Base-by-base conservation (phyloP, 2,329 filamentous ascomycete genomes). In the Neobulgaria alba region DNA sequence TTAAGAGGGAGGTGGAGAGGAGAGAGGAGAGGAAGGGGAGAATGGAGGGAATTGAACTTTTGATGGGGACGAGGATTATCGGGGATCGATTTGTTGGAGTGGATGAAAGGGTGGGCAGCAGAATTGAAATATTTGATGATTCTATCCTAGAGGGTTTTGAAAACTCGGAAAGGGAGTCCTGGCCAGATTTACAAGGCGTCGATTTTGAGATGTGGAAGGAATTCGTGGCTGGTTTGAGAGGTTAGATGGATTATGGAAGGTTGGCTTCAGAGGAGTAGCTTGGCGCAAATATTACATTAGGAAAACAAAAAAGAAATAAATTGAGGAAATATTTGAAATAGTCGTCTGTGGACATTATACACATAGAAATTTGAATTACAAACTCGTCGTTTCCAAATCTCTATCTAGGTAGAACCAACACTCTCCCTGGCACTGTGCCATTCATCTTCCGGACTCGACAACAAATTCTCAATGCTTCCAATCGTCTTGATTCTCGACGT, bases 401-500 rank as follows among this genome's bases (percentile, higher is more conserved):
- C n/a, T n/a, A n/a, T n/a, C n/a, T n/a, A n/a, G n/a, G n/a, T 26
- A 26, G 7, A 12, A 26, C 12, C 23, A 7, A 26, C 23, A 7
- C 7, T 26, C 23, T 35, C 33, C 17, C 15, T n/a, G 12, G 33
- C 33, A 35, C 20, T 18, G 18, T 35, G 18, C 33, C 33, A 35
- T n/a, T 35, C 33, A 5, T 35, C 33, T n/a, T 35, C 33, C 8
- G 33, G 33, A 20, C 33, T 35, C 8, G 16, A 19, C 7, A 35
- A 15, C 5, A 35, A 19, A 17, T 35, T 35, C 15, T 18, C 33
- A 21, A 35, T 35, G 18, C 33, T 35, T n/a, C 33, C 19, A 4
- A 35, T 35, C n/a, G 16, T 35, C 18, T 20, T 35, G n/a, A 35
- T 35, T 18, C 33, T 16, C 8, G 18, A 12, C 17, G 12, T 20